phyloP scores from a whole-genome alignment of 2,329 filamentous ascomycete species.

The Arthrobotrys sinensis region DNA sequence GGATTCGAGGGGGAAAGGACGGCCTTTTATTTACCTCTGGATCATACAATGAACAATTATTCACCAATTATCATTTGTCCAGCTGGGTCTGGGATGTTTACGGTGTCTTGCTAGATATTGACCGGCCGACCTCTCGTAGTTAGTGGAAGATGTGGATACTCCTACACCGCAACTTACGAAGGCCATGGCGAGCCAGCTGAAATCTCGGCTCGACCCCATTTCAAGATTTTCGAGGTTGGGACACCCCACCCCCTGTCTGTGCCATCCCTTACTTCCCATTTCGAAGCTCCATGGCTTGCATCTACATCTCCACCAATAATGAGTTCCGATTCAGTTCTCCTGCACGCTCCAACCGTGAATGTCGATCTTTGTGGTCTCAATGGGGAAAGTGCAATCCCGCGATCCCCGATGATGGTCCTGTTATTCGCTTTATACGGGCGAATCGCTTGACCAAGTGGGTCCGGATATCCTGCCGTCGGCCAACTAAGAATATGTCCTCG shows the following conservation, averaged over 20 bases:
- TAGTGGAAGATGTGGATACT: too few relatives aligned
- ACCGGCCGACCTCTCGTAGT: too few relatives aligned
- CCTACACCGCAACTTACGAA: background rate
- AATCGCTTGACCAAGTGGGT: background rate
- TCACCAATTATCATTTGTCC: background rate
- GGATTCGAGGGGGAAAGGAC: background rate
- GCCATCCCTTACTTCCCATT: background rate
- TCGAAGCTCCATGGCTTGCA: too few relatives aligned
- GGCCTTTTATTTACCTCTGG: background rate
- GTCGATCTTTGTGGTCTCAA: background rate
- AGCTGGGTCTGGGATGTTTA: too few relatives aligned
- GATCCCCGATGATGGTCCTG: background rate
- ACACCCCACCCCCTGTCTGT: background rate
- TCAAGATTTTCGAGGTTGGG: background rate
- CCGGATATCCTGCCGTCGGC: background rate
- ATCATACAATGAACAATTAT: background rate
- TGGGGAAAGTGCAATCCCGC: background rate
- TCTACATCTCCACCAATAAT: background rate
- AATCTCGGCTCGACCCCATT: background rate
- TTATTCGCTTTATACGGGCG: background rate
- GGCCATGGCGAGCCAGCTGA: background rate
- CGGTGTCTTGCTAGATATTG: too few relatives aligned
- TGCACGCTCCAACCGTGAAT: background rate
- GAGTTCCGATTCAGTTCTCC: background rate
- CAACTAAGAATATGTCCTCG: background rate